phyloP scores from a whole-genome alignment of 2,329 filamentous ascomycete genomes.

The Aspergillus fumigatiaffinis region DNA sequence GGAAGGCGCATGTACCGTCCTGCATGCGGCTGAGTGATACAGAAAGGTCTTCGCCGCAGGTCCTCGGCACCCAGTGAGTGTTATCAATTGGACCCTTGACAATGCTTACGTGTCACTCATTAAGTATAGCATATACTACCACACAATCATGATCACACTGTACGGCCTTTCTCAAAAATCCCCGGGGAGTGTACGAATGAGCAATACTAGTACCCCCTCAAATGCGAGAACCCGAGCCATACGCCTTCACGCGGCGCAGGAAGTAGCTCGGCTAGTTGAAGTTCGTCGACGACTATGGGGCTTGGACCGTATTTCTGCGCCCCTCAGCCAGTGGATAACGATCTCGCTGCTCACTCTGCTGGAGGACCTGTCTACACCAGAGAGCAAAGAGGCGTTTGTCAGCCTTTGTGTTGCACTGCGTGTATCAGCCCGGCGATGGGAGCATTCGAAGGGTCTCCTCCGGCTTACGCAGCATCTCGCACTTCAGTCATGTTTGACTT shows the following conservation, averaged over 20 bases:
- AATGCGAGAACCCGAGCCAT: slow-evolving; percentile 6
- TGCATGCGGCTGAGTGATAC: neutral
- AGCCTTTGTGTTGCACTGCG: slow-evolving; percentile 13
- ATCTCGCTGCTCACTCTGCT: slow-evolving; percentile 21
- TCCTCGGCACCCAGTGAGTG: neutral
- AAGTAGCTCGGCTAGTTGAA: slow-evolving; percentile 16
- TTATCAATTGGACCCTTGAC: neutral
- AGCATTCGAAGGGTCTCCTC: slow-evolving; percentile 17
- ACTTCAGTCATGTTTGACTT: slow-evolving; percentile 1
- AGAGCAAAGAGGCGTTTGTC: slow-evolving; percentile 12
- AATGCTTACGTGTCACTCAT: slow-evolving; percentile 7
- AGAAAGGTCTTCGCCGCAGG: neutral
- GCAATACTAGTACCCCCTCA: slow-evolving; percentile 3
- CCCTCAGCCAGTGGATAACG: slow-evolving; percentile 21
- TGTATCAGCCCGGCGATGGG: slow-evolving; percentile 14
- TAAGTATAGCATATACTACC: slow-evolving; percentile 28
- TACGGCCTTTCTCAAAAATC: slow-evolving; percentile 12
- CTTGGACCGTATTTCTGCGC: slow-evolving; percentile 20
- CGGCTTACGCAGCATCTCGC: slow-evolving; percentile 20
- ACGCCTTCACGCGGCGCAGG: slow-evolving; percentile 14
- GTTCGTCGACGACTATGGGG: slow-evolving; percentile 21
- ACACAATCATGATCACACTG: slow-evolving; percentile 24
- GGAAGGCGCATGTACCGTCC: neutral
- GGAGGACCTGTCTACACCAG: slow-evolving; percentile 11
- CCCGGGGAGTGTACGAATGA: neutral